These are phyloP conservation scores for Mycena capillaripes DNA, from an alignment of 768 basidiomycete species.

Conservation along the genomic window DNA sequence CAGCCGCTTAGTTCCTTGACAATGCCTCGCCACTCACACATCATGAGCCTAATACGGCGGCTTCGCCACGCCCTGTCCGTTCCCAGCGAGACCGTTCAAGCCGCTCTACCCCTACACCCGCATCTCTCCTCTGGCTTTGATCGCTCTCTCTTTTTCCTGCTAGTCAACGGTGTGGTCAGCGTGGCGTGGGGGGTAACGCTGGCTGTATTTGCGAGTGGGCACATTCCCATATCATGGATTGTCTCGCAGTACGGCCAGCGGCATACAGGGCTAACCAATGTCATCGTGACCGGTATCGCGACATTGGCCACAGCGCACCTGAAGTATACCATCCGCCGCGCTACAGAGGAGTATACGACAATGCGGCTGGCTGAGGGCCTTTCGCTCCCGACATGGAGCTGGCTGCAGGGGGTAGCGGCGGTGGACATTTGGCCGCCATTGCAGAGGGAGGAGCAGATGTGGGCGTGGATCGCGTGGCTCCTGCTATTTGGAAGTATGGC, in stretches of 20 bases:
- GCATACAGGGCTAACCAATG: slow-evolving; percentile 13
- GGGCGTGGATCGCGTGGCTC: slow-evolving; percentile 13
- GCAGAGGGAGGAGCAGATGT: background rate
- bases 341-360: background rate
- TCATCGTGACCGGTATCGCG: slow-evolving; percentile 6
- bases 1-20: background rate
- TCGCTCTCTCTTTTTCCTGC: slow-evolving; percentile 5
- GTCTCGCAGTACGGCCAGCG: slow-evolving; percentile 15
- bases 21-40: background rate
- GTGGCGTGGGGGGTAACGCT: slow-evolving; percentile 17
- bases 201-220: slow-evolving; percentile 3
- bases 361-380: background rate
- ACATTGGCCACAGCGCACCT: slow-evolving; percentile 23
- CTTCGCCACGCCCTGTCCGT: background rate
- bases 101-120: background rate
- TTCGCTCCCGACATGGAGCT: background rate
- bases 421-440: slow-evolving; percentile 9
- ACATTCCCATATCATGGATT: background rate
- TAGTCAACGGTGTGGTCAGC: slow-evolving; percentile 14
- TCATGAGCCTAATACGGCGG: background rate
- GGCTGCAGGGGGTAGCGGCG: slow-evolving; percentile 10
- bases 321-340: slow-evolving; percentile 6
- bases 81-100: background rate
- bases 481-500: slow-evolving; percentile 13
- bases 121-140: slow-evolving; percentile 12